Base-by-base conservation (phyloP, 805 yeast species). In the Hanseniaspora thailandica region DNA sequence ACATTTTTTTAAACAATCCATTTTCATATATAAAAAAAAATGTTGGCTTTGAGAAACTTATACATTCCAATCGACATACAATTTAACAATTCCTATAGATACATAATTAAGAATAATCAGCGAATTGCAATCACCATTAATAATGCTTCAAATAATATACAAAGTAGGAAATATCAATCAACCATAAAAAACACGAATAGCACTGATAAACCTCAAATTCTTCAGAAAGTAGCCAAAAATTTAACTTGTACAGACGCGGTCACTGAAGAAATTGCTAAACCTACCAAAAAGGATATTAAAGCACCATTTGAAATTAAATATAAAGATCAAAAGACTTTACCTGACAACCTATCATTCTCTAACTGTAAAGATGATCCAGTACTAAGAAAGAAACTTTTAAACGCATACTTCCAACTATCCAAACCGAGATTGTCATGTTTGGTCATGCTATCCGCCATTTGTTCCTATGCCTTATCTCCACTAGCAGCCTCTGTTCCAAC, bases 391-490 rank as follows among this genome's bases (percentile, higher is more conserved):
- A 69, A 73, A 49, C 44, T 72, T n/a, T 63, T 75, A 0, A 73
- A 74, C 23, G 84, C 88, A 0, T 88, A 86, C 62, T 52, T 87
- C 9, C 86, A 86, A 56, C 74, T 93, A n/a, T 78, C 96, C 4
- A 93, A 93, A 66, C 98, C 98, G 15, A 76, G 87, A 54, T 74
- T 93, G 52, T 86, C 97, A 0, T 78, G 88, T 6, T 69, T 93
- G 38, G 95, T 93, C 13, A 94, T 90, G 66, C 71, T 93, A 20
- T 85, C 96, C 52, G 84, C 96, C 0, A 87, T 93, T 61, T 87
- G 97, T 57, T 84, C 97, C 0, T 93, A 90, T 64, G 97, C 97
- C 0, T 70, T 93, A 30, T 86, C 96, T 0, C 97, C 98, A 1
- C 75, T 76, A 58, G 78, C 89, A 10, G 86, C 88, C 0, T 78